phyloP scores from a whole-genome alignment of 2,329 filamentous ascomycete species.

The Aspergillus sp. region DNA sequence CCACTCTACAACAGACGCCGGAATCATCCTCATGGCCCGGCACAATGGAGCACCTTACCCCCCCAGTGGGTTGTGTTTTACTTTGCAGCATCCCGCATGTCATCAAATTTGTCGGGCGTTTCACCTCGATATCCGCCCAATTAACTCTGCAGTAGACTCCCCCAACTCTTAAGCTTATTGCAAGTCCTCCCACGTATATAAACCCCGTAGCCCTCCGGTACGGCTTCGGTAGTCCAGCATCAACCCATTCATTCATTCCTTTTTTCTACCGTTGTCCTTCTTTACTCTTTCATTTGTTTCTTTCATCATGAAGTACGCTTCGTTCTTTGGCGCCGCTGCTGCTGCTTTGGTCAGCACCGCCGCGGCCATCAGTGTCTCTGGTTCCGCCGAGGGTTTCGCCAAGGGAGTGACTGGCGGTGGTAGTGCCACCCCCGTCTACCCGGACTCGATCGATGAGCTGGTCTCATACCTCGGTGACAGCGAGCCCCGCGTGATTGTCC shows the following conservation, averaged over 20 bases:
- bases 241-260: not conserved
- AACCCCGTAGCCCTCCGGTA: not conserved
- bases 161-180: not conserved
- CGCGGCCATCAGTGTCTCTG: constrained; percentile 20
- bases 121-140: constrained; percentile 1
- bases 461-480: constrained; percentile 57
- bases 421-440: constrained; percentile 52
- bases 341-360: constrained; percentile 14
- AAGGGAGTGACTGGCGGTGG: constrained; percentile 61
- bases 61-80: constrained; percentile 3
- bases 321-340: constrained; percentile 15
- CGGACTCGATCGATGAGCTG: constrained; percentile 54
- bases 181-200: not conserved
- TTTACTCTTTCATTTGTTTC: constrained; percentile 7
- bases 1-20: not conserved
- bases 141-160: not conserved
- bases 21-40: not conserved
- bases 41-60: not conserved
- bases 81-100: constrained; percentile 2
- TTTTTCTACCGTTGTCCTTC: not conserved
- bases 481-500: constrained; percentile 55
- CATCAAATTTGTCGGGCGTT: constrained; percentile 1
- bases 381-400: constrained; percentile 48
- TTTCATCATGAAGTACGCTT: constrained; percentile 18
- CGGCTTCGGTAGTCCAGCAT: not conserved